Percentiles rank a stretch among this genome's conserved stretches.
These are phyloP conservation scores for Cercospora sojina DNA, from an alignment of 2,329 filamentous ascomycete genomes.

Conservation along the genomic window DNA sequence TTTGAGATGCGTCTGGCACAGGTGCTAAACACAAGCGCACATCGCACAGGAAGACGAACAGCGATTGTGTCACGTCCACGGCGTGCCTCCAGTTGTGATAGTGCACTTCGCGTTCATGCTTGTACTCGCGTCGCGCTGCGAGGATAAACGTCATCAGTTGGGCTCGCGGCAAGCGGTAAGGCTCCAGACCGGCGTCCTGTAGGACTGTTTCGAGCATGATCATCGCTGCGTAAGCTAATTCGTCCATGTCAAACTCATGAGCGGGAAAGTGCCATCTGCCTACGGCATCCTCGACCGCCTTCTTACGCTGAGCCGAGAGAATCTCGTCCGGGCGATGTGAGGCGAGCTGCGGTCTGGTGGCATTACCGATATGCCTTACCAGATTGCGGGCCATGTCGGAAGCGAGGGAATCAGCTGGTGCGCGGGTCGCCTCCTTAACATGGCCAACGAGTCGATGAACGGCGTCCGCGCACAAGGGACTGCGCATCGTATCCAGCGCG, in stretches of 20 bases:
- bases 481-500: slow-evolving; percentile 79
- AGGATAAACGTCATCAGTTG: slow-evolving; percentile 82
- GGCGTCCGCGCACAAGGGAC: slow-evolving; percentile 68
- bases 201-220: slow-evolving; percentile 89
- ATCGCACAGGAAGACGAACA: slow-evolving; percentile 86
- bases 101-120: slow-evolving; percentile 53
- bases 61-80: slow-evolving; percentile 89
- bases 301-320: slow-evolving; percentile 60
- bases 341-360: slow-evolving; percentile 24
- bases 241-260: slow-evolving; percentile 85
- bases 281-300: slow-evolving; percentile 64
- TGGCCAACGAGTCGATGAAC: slow-evolving; percentile 35
- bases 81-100: slow-evolving; percentile 99
- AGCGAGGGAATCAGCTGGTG: slow-evolving; percentile 31
- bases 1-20: slow-evolving; percentile 53
- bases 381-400: slow-evolving; percentile 36
- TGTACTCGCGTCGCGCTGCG: slow-evolving; percentile 90
- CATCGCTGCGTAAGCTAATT: slow-evolving; percentile 80
- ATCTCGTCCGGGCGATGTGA: slow-evolving; percentile 57
- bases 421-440: slow-evolving; percentile 33
- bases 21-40: slow-evolving; percentile 57
- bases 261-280: slow-evolving; percentile 86
- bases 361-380: slow-evolving; percentile 31
- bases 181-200: slow-evolving; percentile 73
- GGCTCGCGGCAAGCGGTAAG: slow-evolving; percentile 47